A percentile compares a stretch with the other conserved stretches of the same genome.
These are phyloP conservation scores for Raffaelea albimanens DNA, from an alignment of 2,329 filamentous ascomycete species.

Conservation along the genomic window DNA sequence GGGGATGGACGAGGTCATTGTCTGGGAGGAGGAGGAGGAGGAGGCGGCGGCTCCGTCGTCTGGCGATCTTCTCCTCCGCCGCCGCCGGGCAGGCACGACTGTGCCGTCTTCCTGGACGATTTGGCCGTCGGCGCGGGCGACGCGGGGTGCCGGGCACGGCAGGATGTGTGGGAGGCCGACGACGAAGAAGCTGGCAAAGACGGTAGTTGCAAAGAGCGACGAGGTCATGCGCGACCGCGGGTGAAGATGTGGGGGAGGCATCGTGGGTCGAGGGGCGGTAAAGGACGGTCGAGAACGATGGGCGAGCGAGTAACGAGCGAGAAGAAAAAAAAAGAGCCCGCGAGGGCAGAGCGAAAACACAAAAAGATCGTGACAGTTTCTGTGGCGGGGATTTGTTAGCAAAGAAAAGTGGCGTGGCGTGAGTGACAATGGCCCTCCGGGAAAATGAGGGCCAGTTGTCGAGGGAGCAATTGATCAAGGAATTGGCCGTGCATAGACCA, in stretches of 20 bases:
- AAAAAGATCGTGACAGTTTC: no score
- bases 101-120: slow-evolving; percentile 33
- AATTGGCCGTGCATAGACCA: no score
- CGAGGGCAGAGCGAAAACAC: no score
- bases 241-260: slow-evolving; percentile 84
- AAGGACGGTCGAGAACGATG: no score
- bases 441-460: no score
- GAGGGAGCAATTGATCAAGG: no score
- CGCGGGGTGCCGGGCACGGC: slow-evolving; percentile 77
- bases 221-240: slow-evolving; percentile 89
- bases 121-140: slow-evolving; percentile 63
- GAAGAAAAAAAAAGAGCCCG: no score
- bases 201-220: slow-evolving; percentile 88
- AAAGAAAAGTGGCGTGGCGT: no score
- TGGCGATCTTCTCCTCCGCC: slow-evolving; percentile 26
- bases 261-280: slow-evolving; percentile 28
- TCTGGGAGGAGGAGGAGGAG: neutral
- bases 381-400: no score
- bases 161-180: slow-evolving; percentile 84
- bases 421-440: no score
- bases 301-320: no score
- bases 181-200: slow-evolving; percentile 82
- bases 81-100: slow-evolving; percentile 23
- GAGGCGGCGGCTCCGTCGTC: slow-evolving; percentile 4
- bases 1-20: slow-evolving; percentile 9